Base-by-base conservation (phyloP, 441 rosid genomes). In the Aquilaria agallochum region DNA sequence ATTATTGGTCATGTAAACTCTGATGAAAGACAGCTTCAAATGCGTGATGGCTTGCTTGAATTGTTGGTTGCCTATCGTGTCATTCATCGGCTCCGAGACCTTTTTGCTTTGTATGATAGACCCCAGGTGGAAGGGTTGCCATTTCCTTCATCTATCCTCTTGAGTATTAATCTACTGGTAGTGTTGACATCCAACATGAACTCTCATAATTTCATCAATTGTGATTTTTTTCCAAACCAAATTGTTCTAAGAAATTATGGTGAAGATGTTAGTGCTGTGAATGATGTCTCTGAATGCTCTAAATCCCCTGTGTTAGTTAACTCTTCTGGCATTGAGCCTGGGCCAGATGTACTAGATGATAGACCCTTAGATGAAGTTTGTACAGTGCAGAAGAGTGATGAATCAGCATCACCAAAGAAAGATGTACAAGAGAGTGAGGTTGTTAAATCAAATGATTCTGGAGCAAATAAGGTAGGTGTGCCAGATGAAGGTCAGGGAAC, bases 111-210 rank as follows among this genome's bases (percentile, higher is more conserved):
- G 31, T 88, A 88, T 76, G 95, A 88, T 70, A 80, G 92, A 80
- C 92, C 95, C 59, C 95, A 88, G 73, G 88, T 83, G 59, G 95
- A 88, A 80, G 95, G 95, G 59, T 81, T 83, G 11, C 85, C 95
- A 7, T 85, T 88, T 71, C 92, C 95, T 74, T 78, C 89, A 56
- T 83, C 95, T 34, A 88, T 88, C 69, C 83, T 82, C 62, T 62
- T 78, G 66, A 79, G 95, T 63, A 82, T 88, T 66, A 70, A 81
- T 70, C 74, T 88, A 55, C 71, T 88, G 81, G 90, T 83, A 57
- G 83, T 82, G 72, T 76, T 88, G 72, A 85, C 92, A 32, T 72
- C 76, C 73, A 73, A 76, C 56, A 77, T 80, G 12, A 70, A 69
- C 64, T 59, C 70, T 30, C 72, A 56, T 54, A 67, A 74, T 74